Base-by-base conservation (phyloP, 2,329 filamentous ascomycete species). In the Didymella pinodella region DNA sequence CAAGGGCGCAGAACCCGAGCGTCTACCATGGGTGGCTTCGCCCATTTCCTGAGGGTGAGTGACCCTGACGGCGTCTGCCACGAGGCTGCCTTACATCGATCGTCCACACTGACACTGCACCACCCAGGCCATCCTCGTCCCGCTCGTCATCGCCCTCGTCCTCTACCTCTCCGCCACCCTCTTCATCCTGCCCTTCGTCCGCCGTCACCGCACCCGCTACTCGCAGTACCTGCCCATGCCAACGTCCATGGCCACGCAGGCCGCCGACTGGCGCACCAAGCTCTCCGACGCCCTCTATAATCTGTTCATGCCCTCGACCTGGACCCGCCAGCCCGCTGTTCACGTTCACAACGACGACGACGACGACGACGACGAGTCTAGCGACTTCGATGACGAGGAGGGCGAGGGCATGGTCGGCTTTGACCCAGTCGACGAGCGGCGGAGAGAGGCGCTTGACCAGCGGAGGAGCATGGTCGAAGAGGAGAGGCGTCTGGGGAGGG, bases 401-500 rank as follows among this genome's bases (percentile, higher is more conserved):
- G 78, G 80, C 41, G 80, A 82, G 67, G 77, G 75, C 51, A 80
- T 82, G 79, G 75, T 81, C 4, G 80, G 80, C 14, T 82, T 82
- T 68, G 75, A 76, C 34, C 72, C 73, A 4, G 68, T 77, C 32
- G 72, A 76, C 28, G 68, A 73, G 59, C 50, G 70, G 29, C 66
- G 78, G 48, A 63, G 78, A 50, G 77, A 77, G 65, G 73, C 75
- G 7, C 69, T 78, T 41, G 77, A 79, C 54, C 71, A 76, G 57
- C 61, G 77, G 20, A 62, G 76, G 47, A 76, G 77, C 78, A 64
- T 75, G 38, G 71, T 69, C 32, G 84, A 86, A 61, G 83, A 82
- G 47, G 79, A 83, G 43, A 81, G 86, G 66, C 83, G 92, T 62
- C 70, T 96, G 61, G 94, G 91, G 75, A 83, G 92, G 78, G 92